Conservation (phyloP, 2,329 filamentous ascomycete species). For the Cladosporium halotolerans region DNA sequence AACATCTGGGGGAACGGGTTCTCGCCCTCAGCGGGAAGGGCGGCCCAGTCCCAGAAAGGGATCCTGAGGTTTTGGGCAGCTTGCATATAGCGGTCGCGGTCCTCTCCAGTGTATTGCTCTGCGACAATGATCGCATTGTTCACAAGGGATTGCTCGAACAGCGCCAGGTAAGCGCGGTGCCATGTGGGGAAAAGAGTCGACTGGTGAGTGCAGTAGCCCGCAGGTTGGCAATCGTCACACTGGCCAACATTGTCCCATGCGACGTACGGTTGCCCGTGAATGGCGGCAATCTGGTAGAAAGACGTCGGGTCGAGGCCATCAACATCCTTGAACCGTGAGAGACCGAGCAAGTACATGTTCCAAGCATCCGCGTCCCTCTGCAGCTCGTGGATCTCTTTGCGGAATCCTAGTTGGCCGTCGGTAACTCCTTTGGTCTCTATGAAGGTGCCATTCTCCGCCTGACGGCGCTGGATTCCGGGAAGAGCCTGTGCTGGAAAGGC, state of each 20-base stretch:
- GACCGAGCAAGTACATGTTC: conserved; percentile 15
- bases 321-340: conserved; percentile 11
- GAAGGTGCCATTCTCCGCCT: not conserved
- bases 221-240: conserved; percentile 18
- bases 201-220: conserved; percentile 16
- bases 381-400: conserved; percentile 12
- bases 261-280: conserved; percentile 16
- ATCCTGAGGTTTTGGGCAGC: conserved; percentile 20
- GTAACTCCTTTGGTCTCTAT: conserved; percentile 6
- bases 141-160: conserved; percentile 16
- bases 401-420: conserved; percentile 4
- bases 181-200: conserved; percentile 17
- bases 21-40: conserved; percentile 4
- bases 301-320: conserved; percentile 8
- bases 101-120: conserved; percentile 2
- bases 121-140: conserved; percentile 11
- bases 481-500: conserved; percentile 1
- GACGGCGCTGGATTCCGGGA: not conserved
- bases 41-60: conserved; percentile 27
- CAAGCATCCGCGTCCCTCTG: conserved; percentile 12
- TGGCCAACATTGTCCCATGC: conserved; percentile 14
- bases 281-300: conserved; percentile 17
- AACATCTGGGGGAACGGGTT: conserved; percentile 16
- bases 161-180: conserved; percentile 18
- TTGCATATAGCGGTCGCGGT: conserved; percentile 13